Base-by-base conservation (phyloP, 2,329 filamentous ascomycete genomes). In the Microcera coccophila region DNA sequence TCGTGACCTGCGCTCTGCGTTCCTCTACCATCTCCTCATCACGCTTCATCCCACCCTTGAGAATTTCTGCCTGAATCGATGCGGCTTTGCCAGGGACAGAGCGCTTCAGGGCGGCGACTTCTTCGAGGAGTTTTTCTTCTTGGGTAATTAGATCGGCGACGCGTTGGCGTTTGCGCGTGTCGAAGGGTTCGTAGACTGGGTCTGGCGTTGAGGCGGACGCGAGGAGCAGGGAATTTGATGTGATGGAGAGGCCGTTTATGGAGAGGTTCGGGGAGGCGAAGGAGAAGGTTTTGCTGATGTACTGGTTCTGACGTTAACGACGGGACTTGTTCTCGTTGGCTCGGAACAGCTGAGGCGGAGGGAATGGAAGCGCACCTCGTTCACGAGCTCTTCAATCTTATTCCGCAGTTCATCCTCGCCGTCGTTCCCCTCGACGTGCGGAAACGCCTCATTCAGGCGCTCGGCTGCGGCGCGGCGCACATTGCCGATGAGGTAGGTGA, bases 401-500 rank as follows among this genome's bases (percentile, higher is more conserved):
- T 70, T 69, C 41, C 81, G 71, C 55, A 84, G 63, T 48, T 77
- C 75, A 59, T 83, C 80, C 45, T 77, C 74, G 16, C 66, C 67
- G 11, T 60, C 62, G 10, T 61, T 60, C 18, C 56, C 62, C 32
- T 79, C 78, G 22, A 82, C 75, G 0, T 79, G 79, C 18, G 86
- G 86, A 42, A 90, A 81, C 38, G 79, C 80, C 54, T 78, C 74
- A 62, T 82, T 74, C 45, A 91, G 76, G 61, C 81, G 84, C 55
- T 79, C 76, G 34, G 76, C 73, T 10, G 86, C 85, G 43, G 82
- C 81, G 63, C 75, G 75, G 59, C 82, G 81, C 49, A 87, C 79
- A 59, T 87, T 87, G 51, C 75, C 68, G 55, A 86, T 75, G 20
- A 91, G 76, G 65, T 83, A 87, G 42, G 75, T 68, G 24, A 90